Base-by-base conservation (phyloP, 768 basidiomycete genomes). In the Pleurotus cornucopiae region DNA sequence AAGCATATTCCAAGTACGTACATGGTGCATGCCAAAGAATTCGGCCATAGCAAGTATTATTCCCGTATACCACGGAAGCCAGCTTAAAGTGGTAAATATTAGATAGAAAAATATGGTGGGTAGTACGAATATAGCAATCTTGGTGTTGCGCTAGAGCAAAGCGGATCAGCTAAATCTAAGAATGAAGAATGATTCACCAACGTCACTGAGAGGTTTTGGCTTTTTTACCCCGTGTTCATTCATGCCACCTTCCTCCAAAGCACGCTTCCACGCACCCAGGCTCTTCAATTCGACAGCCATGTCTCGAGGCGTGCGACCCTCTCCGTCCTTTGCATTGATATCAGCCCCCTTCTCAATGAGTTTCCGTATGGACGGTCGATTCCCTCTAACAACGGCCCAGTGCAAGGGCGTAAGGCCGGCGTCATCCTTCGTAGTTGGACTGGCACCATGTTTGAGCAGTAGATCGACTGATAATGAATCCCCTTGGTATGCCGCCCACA, bases 401-500 rank as follows among this genome's bases (percentile, higher is more conserved):
- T 99, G 97, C 37, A 99, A 76, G 1, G 96, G 91, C 1, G 92
- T 80, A 51, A 99, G 79, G 0, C 94, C 95, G 0, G 81, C 72
- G 63, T 91, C 86, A 66, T 98, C 97, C 37, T 81, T 80, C 11
- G 86, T 69, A 57, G 84, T 84, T 0, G 87, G 77, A 57, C 84
- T 89, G 1, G 97, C 94, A 2, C 92, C 92, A 61, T 95, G 91
- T 55, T 86, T 82, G 51, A 99, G 78, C 41, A 99, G 72, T 46
- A 98, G 70, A 60, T 98, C 94, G 4, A 98, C 94, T 2, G 91
- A 93, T 34, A 98, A 81, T 1, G 94, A 94, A 66, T 99, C 97
- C 46, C 97, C 97, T 68, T 99, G 97, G 70, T 98, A 99, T 6
- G 94, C 92, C 4, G 97, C 97, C 97, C 97, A 99, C 92, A 98